Evolutionary conservation across 75 land plant species (phyloP).

Genomic region (Cupressus sempervirens): DNA sequence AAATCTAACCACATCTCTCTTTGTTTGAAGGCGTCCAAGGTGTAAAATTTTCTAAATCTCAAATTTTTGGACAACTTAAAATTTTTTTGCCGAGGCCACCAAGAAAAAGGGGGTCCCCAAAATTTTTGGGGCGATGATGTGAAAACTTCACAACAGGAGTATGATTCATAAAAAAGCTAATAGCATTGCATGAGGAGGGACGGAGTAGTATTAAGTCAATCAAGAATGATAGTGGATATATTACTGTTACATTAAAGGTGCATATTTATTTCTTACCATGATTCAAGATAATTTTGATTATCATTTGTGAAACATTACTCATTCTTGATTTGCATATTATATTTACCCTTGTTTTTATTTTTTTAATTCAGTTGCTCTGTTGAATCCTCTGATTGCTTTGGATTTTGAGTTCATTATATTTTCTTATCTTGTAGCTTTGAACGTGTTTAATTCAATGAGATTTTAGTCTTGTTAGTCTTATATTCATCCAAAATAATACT

Average conservation of each 20-base stretch:
- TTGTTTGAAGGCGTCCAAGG: no score
- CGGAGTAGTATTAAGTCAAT: no score
- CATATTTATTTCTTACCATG: constrained; percentile 10
- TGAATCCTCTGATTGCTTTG: not conserved
- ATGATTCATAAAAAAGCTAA: no score
- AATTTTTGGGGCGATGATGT: no score
- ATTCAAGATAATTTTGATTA: not conserved
- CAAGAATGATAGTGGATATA: no score
- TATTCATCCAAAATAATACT: not conserved
- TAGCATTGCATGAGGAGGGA: no score
- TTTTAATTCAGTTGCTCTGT: not conserved
- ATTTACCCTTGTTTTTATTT: not conserved
- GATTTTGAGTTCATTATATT: not conserved
- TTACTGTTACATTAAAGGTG: not conserved
- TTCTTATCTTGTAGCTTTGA: not conserved
- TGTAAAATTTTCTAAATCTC: no score
- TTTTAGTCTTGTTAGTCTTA: not conserved
- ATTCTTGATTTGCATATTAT: not conserved
- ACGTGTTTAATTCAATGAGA: not conserved
- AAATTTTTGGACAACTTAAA: no score
- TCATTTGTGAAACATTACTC: not conserved
- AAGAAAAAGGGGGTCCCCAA: no score
- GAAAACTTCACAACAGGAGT: no score
- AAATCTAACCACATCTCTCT: no score
- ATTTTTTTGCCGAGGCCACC: no score